Base-by-base conservation (phyloP, 257 asterid genomes). In the Solanum peruvianum region DNA sequence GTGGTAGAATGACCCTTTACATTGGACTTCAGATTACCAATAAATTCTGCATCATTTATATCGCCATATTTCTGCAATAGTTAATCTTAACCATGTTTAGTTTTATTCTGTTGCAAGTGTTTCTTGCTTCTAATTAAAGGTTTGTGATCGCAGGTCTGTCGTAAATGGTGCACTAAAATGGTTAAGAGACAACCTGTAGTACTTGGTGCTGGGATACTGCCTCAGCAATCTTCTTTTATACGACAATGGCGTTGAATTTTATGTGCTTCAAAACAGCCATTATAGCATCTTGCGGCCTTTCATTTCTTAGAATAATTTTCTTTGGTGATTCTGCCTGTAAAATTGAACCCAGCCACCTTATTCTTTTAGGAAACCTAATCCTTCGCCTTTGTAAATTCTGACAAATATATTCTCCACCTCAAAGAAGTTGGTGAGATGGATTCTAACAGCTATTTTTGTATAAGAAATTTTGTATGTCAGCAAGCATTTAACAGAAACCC, bases 101-200 rank as follows among this genome's bases (percentile, higher is more conserved):
- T 20, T 78, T 78, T 45, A 15, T 16, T 31, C 44, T 49, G 20
- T 80, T 47, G 66, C 9, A 15, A 18, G 9, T 80, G n/a, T 49
- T 80, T 80, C 69, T 49, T 80, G 45, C 85, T 49, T 31, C 4
- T 80, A 80, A 80, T 35, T 29, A 0, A 80, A 80, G 85, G 85
- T 49, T 80, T 80, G 67, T 49, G 62, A 27, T 84, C 0, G 45
- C 87, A 84, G 87, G 45, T 84, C 87, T 84, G 87, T 84, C 13
- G 67, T 70, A 23, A 84, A 84, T 84, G 87, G 87, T 66, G 87
- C 87, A 16, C 80, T 84, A 5, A 66, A 84, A 33, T 84, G 87
- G 87, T 42, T 84, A 64, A 84, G 62, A 42, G 81, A 84, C 66
- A 84, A 84, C 44, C 45, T 84, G 64, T 84, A 62, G 52, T 66